These are phyloP conservation scores for Sisymbrium altissimum DNA, from an alignment of 345 rosid species.

Conservation along the genomic window DNA sequence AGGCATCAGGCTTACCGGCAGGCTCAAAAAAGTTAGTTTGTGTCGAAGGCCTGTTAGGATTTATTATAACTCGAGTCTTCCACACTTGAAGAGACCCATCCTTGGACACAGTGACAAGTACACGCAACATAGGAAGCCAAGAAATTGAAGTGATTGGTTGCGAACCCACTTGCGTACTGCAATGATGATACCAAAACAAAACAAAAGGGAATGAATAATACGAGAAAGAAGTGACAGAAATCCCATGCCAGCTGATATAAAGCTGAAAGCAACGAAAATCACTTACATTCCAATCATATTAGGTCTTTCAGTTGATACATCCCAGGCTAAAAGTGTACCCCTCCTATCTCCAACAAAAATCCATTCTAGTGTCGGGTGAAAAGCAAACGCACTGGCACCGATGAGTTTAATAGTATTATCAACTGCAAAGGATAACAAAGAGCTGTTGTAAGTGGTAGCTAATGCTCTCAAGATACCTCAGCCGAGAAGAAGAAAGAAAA, in stretches of 20 bases:
- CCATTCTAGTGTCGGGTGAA: conserved; percentile 96
- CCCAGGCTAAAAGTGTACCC: conserved; percentile 97
- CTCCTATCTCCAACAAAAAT: conserved; percentile 97
- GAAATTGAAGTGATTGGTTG: conserved; percentile 89
- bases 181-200: conserved; percentile 11
- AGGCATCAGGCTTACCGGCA: conserved; percentile 50
- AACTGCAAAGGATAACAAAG: conserved; percentile 46
- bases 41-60: conserved; percentile 89
- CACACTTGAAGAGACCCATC: conserved; percentile 95
- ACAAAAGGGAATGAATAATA: not conserved
- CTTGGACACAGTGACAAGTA: conserved; percentile 80
- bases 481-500: not conserved
- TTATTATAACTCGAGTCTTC: conserved; percentile 72
- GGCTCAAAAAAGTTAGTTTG: conserved; percentile 93
- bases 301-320: conserved; percentile 97
- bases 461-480: conserved; percentile 6
- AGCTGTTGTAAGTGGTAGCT: not conserved
- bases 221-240: not conserved
- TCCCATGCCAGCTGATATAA: not conserved
- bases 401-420: conserved; percentile 91
- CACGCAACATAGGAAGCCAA: conserved; percentile 80
- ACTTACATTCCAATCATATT: conserved; percentile 96
- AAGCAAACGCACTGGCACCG: conserved; percentile 94
- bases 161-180: conserved; percentile 87
- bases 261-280: not conserved